Evolutionary conservation across 306 rosid species (phyloP).

Genomic region (Rosa chinensis): DNA sequence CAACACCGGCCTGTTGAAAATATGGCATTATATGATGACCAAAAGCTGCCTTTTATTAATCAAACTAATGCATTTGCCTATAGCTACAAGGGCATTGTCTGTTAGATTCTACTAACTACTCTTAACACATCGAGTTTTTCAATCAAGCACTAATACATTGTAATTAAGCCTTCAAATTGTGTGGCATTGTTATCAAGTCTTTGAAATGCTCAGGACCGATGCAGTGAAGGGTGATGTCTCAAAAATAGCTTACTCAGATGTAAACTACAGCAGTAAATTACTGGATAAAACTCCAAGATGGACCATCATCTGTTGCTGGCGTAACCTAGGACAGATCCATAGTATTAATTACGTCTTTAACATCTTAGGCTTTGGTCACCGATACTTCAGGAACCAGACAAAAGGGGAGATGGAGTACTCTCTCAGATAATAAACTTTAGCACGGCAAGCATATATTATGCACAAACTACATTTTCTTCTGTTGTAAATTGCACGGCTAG

Average conservation of each 20-base stretch:
- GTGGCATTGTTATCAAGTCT: constrained; percentile 1
- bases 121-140: not conserved
- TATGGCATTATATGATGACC: not conserved
- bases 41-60: not conserved
- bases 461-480: not conserved
- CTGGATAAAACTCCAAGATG: not conserved
- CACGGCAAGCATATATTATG: not conserved
- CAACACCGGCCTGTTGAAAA: not conserved
- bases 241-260: not conserved
- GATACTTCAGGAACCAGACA: not conserved
- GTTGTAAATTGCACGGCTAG: not conserved
- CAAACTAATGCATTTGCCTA: not conserved
- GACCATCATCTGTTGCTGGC: not conserved
- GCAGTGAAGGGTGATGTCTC: not conserved
- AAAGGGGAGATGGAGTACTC: not conserved
- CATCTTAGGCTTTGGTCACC: not conserved
- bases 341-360: not conserved
- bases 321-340: not conserved
- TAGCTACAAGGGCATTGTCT: not conserved
- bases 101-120: not conserved
- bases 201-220: not conserved
- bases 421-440: not conserved
- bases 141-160: not conserved
- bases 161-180: not conserved
- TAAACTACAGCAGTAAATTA: not conserved